Conservation (phyloP, 768 basidiomycete genomes). For the Astraeus odoratus region DNA sequence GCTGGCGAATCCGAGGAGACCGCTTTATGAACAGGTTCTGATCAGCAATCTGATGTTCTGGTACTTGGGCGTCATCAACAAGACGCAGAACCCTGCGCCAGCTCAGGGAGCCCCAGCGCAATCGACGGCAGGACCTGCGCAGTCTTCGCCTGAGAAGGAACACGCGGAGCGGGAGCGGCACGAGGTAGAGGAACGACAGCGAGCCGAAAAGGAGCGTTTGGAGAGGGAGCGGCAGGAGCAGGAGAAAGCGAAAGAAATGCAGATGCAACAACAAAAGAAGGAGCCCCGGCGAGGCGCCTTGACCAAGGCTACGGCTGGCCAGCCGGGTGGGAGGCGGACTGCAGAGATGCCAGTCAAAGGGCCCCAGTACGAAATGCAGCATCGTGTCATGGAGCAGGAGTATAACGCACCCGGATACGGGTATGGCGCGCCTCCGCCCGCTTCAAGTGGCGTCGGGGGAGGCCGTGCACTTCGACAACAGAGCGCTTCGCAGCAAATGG, state of each 20-base stretch:
- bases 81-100: conserved; percentile 52
- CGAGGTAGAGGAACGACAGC: conserved; percentile 34
- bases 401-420: conserved; percentile 39
- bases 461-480: conserved; percentile 20
- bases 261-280: conserved; percentile 34
- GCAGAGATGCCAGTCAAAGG: conserved; percentile 85
- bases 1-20: conserved; percentile 91
- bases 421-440: conserved; percentile 20
- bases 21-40: conserved; percentile 93
- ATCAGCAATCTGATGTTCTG: conserved; percentile 98
- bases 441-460: too few species aligned
- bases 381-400: conserved; percentile 88
- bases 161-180: conserved; percentile 30
- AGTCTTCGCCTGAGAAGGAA: conserved; percentile 29
- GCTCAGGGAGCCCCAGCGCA: conserved; percentile 28
- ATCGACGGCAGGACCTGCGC: conserved; percentile 16
- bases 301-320: conserved; percentile 54
- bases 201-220: conserved; percentile 35
- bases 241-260: conserved; percentile 18
- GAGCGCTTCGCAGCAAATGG: conserved; percentile 21
- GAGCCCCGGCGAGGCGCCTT: conserved; percentile 44
- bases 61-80: conserved; percentile 98
- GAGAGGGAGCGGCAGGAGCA: conserved; percentile 46
- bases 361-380: conserved; percentile 92
- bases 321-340: conserved; percentile 46